Percentiles rank a stretch among this genome's conserved stretches.
Evolutionary conservation across 441 rosid species (phyloP).

Genomic region (Populus hybrid): DNA sequence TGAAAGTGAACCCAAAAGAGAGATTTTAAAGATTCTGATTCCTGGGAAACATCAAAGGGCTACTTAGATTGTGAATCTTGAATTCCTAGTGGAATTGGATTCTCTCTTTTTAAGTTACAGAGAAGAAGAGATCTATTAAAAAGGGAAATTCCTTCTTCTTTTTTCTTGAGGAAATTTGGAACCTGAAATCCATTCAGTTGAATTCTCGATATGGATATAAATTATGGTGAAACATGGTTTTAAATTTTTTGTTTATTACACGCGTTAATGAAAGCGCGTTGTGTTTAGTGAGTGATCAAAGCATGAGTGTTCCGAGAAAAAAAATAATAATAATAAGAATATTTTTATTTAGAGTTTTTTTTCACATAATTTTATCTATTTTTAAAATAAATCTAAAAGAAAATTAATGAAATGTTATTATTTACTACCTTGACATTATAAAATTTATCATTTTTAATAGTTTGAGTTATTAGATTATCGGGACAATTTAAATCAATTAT

Average conservation of each 20-base stretch:
- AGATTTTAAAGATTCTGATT: neutral
- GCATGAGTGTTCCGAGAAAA: neutral
- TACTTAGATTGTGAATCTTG: constrained; percentile 3
- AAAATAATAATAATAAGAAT: no score
- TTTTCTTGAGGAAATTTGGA: neutral
- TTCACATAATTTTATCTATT: no score
- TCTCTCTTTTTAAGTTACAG: neutral
- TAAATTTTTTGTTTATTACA: neutral
- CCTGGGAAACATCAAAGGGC: neutral
- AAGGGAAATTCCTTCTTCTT: neutral
- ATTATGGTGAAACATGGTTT: neutral
- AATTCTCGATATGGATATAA: neutral
- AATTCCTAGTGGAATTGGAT: constrained; percentile 3
- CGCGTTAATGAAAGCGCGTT: neutral
- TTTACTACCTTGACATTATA: no score
- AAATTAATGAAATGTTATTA: no score
- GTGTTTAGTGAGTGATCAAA: neutral
- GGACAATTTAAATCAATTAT: fast-evolving
- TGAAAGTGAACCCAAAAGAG: neutral
- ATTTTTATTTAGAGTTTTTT: no score
- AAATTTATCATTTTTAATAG: no score
- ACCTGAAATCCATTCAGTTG: neutral
- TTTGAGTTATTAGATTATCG: no score
- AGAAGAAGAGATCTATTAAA: neutral
- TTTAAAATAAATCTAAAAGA: no score